Conservation (phyloP, 176 grass and related monocot species). For the Guadua angustifolia region DNA sequence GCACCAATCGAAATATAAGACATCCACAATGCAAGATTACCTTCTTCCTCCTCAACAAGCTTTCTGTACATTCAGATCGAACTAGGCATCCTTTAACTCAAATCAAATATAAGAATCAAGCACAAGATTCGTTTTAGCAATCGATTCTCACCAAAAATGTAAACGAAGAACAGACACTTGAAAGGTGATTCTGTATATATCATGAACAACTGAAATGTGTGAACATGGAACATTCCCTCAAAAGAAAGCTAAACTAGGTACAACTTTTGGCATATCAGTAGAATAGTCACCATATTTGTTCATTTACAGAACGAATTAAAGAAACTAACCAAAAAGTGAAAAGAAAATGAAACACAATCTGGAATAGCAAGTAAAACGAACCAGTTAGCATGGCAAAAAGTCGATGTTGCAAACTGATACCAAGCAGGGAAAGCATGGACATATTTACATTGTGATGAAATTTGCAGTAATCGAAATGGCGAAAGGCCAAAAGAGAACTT, state of each 20-base stretch:
- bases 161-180: constrained; percentile 97
- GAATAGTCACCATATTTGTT: background rate
- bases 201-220: constrained; percentile 29
- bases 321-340: constrained; percentile 5
- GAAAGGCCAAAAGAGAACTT: too few relatives aligned
- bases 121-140: constrained; percentile 44
- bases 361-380: constrained; percentile 48
- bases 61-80: too few relatives aligned
- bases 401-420: constrained; percentile 95
- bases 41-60: constrained; percentile 89
- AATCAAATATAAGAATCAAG: constrained; percentile 39
- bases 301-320: constrained; percentile 1
- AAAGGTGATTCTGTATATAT: constrained; percentile 86
- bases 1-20: constrained; percentile 94
- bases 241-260: constrained; percentile 32
- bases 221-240: constrained; percentile 3
- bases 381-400: constrained; percentile 97
- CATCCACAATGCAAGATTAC: constrained; percentile 90
- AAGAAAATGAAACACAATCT: constrained; percentile 24
- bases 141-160: constrained; percentile 94
- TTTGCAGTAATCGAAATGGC: too few relatives aligned
- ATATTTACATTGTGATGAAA: too few relatives aligned
- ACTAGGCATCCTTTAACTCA: too few relatives aligned
- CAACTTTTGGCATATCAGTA: constrained; percentile 20
- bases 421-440: constrained; percentile 73